A percentile compares a stretch with the other conserved stretches of the same genome.
These are phyloP conservation scores for Chlorella sp. DNA, from an alignment of 139 green algal genomes.

Conservation along the genomic window DNA sequence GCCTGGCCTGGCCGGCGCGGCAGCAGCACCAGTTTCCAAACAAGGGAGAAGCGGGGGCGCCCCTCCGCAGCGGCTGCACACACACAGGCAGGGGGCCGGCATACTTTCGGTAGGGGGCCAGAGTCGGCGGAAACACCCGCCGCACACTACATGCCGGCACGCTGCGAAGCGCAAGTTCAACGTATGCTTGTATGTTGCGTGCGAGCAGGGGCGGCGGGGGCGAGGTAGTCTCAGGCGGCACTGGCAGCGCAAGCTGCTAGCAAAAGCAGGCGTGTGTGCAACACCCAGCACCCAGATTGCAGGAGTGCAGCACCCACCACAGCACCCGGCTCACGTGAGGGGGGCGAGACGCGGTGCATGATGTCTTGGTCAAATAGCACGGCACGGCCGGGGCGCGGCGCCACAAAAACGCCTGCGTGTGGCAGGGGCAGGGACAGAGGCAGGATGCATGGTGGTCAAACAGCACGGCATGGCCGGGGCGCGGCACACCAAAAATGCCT, in stretches of 20 bases:
- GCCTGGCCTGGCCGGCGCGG: constrained; percentile 31
- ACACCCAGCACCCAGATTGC: too few species aligned
- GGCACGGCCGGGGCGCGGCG: constrained; percentile 57
- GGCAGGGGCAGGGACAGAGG: background rate
- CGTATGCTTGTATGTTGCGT: too few species aligned
- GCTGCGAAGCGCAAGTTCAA: too few species aligned
- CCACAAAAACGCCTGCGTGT: constrained; percentile 73
- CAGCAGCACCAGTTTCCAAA: constrained; percentile 76
- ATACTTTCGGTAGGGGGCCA: too few species aligned
- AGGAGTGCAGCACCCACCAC: background rate
- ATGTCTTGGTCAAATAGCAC: constrained; percentile 76
- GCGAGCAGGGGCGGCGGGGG: background rate
- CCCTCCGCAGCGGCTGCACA: constrained; percentile 32
- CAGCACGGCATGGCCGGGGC: background rate
- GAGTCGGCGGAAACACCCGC: too few species aligned
- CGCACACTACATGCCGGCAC: too few species aligned
- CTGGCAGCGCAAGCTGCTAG: background rate
- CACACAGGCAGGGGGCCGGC: background rate
- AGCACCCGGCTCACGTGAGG: constrained; percentile 20
- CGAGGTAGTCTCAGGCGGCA: background rate
- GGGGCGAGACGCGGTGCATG: constrained; percentile 64
- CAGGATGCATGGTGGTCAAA: background rate
- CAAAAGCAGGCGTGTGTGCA: background rate
- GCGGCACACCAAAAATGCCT: too few species aligned
- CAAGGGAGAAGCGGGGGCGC: constrained; percentile 64